Evolutionary conservation across 176 grass and related monocot genomes (phyloP).

Genomic region (Oryza rufipogon): DNA sequence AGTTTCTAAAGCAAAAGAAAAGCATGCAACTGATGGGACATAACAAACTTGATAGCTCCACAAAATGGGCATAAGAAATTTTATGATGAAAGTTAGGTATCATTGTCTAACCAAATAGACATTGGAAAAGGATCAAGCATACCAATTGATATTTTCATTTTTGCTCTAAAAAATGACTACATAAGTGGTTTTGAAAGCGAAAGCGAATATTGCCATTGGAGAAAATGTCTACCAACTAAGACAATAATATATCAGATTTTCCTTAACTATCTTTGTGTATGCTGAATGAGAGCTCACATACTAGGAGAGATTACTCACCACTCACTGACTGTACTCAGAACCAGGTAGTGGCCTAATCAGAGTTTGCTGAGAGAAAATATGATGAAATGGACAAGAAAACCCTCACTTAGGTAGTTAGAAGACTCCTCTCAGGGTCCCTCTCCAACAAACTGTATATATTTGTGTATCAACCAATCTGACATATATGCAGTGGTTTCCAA

Average conservation of each 20-base stretch:
- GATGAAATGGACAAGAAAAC: constrained; percentile 53
- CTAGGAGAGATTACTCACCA: constrained; percentile 12
- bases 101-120: constrained; percentile 31
- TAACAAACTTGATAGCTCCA: constrained; percentile 54
- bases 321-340: constrained; percentile 16
- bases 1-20: constrained; percentile 61
- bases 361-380: constrained; percentile 55
- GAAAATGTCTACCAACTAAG: constrained; percentile 30
- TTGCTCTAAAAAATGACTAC: neutral
- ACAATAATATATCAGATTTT: constrained; percentile 38
- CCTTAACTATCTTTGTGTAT: constrained; percentile 32
- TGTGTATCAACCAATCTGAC: constrained; percentile 46
- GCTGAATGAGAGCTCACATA: constrained; percentile 31
- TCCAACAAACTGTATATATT: constrained; percentile 60
- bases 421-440: constrained; percentile 55
- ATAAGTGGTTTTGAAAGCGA: constrained; percentile 12
- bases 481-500: constrained; percentile 51
- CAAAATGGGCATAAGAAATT: constrained; percentile 44
- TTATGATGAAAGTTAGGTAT: constrained; percentile 41
- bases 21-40: constrained; percentile 43
- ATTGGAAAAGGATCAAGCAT: constrained; percentile 16
- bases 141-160: neutral
- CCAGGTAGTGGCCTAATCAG: constrained; percentile 37
- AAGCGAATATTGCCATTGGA: neutral
- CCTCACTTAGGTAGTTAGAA: constrained; percentile 62